Base-by-base conservation (phyloP, 805 yeast species). In the Ogataea neopini region DNA sequence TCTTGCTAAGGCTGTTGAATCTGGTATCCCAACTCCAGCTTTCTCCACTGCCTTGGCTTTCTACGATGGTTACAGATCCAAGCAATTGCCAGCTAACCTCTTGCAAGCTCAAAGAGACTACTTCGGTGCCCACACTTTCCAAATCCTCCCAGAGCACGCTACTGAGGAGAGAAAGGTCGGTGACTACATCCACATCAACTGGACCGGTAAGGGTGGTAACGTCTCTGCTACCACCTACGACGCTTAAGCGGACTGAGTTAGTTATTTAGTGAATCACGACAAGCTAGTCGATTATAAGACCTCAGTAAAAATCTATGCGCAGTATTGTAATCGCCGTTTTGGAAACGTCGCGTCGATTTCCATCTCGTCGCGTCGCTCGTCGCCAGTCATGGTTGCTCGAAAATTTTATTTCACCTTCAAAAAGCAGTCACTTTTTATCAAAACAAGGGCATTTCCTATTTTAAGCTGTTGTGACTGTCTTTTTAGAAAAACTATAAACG, bases 71-170 rank as follows among this genome's bases (percentile, higher is more conserved):
- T 91, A 88, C 89, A 86, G 98, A 84, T 86, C 96, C 51, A 96
- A 81, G 57, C 81, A 85, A 71, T 79, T 91, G 68, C 98, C 98
- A 68, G 99, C 99, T 60, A 92, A 92, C 86, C 81, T 92, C 75
- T 80, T 92, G 71, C 99, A 92, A 80, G 99, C 98, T 66, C 99
- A 92, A 83, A 89, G 99, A 82, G 99, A 92, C 74, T 92, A 90
- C 88, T 92, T 92, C 67, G 99, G 99, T 76, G 98, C 99, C 59
- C 99, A 92, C 83, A 94, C 99, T 67, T 92, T 94, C 90, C 82
- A 82, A 73, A 95, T 94, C 57, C 78, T 90, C 69, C 96, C 96
- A 62, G 94, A 92, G 73, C 71, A 63, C 63, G 96, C 89, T 62
- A 77, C 80, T 67, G 89, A 75, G 45, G 73, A 73, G 68, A 80